Base-by-base conservation (phyloP, 148 eudicot species). In the Pouteria glomerata region DNA sequence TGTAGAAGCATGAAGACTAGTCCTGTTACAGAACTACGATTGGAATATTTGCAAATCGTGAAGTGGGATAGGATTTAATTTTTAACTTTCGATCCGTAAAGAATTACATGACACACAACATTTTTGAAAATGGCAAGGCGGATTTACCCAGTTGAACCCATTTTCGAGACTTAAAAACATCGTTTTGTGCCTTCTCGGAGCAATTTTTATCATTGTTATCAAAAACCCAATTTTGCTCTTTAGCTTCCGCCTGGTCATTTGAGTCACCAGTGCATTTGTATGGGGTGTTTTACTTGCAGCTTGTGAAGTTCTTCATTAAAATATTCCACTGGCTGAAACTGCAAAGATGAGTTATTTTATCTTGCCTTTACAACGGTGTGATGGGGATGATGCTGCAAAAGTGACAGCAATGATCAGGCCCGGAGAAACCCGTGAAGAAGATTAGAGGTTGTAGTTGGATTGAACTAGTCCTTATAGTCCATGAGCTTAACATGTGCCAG, bases 231-330 rank as follows among this genome's bases (percentile, higher is more conserved):
- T 77, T 72, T 44, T 76, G 76, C 13, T 71, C 76, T 63, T 64
- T 77, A 73, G 80, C 72, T 72, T n/a, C 72, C 72, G 16, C 64
- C 72, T 57, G 80, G 80, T 47, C 73, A 76, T 57, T 76, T 63
- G 44, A 72, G 80, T 70, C 29, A 72, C 68, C 34, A 63, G 71
- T 63, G 57, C 82, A 15, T 75, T 74, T 62, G 65, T 79, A 11
- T 79, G 82, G 82, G 78, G 82, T 62, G 77, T 78, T 61, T 52
- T 79, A 44, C 82, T 74, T 27, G 52, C 82, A 59, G 78, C 78
- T 27, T 79, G 82, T 65, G 68, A 75, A 30, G 65, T 74, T 29
- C 75, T n/a, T n/a, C n/a, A 74, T 41, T 34, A 62, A n/a, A 70
- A 74, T 31, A 57, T 74, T 39, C 52, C 65, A 55, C 50, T 79